Conservation (phyloP, 129 eudicot species). For the Helianthus tuberosus region DNA sequence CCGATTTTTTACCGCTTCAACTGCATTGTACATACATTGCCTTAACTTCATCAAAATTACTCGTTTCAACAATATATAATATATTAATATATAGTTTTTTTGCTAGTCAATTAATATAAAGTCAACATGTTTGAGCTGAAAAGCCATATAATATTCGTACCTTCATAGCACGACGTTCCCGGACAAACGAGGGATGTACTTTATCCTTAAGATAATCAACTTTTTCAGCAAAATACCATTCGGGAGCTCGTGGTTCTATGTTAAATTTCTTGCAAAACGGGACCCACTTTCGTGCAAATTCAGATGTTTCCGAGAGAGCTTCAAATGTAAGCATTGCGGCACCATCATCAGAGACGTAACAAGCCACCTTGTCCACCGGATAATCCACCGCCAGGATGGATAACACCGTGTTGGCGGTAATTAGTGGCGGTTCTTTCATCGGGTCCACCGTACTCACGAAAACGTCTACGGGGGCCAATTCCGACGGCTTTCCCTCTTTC, state of each 20-base stretch:
- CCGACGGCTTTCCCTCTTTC: conserved; percentile 96
- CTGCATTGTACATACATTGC: neutral
- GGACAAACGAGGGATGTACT: conserved; percentile 86
- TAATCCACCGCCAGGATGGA: conserved; percentile 94
- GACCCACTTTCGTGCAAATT: conserved; percentile 93
- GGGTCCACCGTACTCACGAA: conserved; percentile 96
- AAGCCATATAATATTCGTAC: conserved; percentile 29
- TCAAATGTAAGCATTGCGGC: conserved; percentile 99
- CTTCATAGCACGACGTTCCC: conserved; percentile 98
- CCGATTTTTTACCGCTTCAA: too few relatives aligned
- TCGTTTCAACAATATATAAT: neutral
- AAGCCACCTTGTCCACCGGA: conserved; percentile 92
- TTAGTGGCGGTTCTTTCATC: conserved; percentile 86
- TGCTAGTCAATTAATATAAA: neutral
- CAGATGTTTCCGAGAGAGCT: conserved; percentile 91
- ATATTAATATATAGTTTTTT: neutral
- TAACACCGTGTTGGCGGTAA: conserved; percentile 94
- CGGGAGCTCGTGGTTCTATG: conserved; percentile 96
- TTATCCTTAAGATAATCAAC: conserved; percentile 89
- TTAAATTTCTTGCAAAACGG: conserved; percentile 88
- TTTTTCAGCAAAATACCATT: conserved; percentile 89
- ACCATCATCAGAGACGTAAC: conserved; percentile 98
- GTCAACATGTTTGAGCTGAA: too few relatives aligned
- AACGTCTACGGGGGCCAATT: conserved; percentile 73
- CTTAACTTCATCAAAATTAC: conserved; percentile 5